Evolutionary conservation across 345 rosid genomes (phyloP).

Genomic region (Brassica rapa): DNA sequence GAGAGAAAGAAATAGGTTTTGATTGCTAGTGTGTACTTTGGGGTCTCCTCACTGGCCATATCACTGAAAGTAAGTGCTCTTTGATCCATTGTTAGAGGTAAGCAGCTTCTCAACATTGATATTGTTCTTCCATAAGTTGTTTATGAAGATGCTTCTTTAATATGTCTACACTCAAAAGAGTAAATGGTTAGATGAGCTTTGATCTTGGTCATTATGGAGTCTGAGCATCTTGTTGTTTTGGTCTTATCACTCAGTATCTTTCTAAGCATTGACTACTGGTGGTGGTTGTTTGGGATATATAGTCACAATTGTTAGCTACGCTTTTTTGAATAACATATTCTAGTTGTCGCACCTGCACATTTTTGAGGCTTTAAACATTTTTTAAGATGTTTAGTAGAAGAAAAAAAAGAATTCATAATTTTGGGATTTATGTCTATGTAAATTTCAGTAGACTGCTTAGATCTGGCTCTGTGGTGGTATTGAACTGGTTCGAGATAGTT

Average conservation of each 20-base stretch:
- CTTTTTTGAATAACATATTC: too few relatives aligned
- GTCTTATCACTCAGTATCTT: neutral
- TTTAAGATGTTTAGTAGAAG: too few relatives aligned
- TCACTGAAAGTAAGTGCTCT: neutral
- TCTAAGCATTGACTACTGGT: neutral
- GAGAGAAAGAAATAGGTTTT: neutral
- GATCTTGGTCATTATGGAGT: slow-evolving; percentile 8
- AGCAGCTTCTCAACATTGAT: neutral
- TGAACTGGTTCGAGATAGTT: too few relatives aligned
- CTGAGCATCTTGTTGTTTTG: neutral
- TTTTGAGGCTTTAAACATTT: too few relatives aligned
- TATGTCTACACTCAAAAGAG: neutral
- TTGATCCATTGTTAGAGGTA: neutral
- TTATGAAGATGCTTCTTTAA: too few relatives aligned
- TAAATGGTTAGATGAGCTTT: neutral
- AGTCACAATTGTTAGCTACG: too few relatives aligned
- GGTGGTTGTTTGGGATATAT: neutral
- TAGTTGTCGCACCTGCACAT: too few relatives aligned
- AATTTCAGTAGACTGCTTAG: too few relatives aligned
- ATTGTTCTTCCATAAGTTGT: neutral
- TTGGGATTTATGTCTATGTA: too few relatives aligned
- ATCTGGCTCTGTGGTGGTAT: too few relatives aligned
- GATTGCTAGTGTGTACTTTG: neutral
- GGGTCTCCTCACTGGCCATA: neutral
- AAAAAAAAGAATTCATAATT: too few relatives aligned